These are phyloP conservation scores for Lepidium sativum DNA, from an alignment of 345 rosid genomes.

Conservation along the genomic window DNA sequence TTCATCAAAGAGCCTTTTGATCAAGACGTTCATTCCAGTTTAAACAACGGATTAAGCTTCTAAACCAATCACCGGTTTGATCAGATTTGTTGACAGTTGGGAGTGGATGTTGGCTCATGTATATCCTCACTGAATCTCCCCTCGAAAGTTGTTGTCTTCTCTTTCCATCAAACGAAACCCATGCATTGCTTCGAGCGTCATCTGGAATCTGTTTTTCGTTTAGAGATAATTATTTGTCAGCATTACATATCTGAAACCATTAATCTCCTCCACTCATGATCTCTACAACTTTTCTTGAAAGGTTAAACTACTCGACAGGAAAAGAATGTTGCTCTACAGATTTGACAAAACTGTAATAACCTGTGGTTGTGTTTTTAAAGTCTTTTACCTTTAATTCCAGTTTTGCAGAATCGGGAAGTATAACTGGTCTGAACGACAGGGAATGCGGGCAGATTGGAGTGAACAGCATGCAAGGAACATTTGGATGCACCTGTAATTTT, in stretches of 20 bases:
- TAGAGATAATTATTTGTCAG: background rate
- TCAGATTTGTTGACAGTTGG: constrained; percentile 92
- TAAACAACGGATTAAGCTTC: constrained; percentile 86
- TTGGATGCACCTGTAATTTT: constrained; percentile 87
- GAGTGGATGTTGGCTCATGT: constrained; percentile 94
- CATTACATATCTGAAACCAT: background rate
- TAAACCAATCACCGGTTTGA: constrained; percentile 97
- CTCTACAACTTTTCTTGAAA: background rate
- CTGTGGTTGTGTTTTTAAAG: background rate
- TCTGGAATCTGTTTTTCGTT: constrained; percentile 59
- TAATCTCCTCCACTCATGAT: background rate
- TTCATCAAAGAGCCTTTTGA: constrained; percentile 64
- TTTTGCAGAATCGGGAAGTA: constrained; percentile 96
- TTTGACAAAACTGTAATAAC: background rate
- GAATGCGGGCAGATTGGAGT: constrained; percentile 99
- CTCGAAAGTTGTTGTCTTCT: constrained; percentile 96
- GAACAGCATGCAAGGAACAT: constrained; percentile 96
- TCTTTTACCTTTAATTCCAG: constrained; percentile 77
- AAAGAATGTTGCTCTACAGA: background rate
- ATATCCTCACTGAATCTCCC: constrained; percentile 82
- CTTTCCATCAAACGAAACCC: constrained; percentile 99
- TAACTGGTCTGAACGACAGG: constrained; percentile 92
- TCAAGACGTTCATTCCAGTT: constrained; percentile 97
- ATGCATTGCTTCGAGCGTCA: constrained; percentile 93
- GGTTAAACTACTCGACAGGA: background rate